Conservation (phyloP, 768 basidiomycete species). For the Clitopilus hobsonii region DNA sequence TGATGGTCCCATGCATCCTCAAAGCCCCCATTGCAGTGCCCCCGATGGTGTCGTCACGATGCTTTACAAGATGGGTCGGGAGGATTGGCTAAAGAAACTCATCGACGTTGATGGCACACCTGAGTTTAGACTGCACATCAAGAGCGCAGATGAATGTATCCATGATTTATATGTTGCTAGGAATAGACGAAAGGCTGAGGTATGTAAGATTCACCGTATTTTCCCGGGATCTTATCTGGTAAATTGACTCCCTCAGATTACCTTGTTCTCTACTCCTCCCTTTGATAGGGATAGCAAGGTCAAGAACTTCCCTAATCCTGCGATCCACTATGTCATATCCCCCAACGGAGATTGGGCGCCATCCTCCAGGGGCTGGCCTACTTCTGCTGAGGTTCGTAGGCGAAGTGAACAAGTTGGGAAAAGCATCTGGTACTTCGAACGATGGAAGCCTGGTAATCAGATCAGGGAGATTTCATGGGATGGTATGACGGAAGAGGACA, state of each 20-base stretch:
- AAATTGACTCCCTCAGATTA: not conserved
- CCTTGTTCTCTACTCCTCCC: not conserved
- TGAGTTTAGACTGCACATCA: constrained; percentile 10
- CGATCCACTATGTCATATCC: constrained; percentile 6
- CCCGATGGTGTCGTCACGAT: constrained; percentile 16
- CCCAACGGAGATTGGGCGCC: constrained; percentile 17
- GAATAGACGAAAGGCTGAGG: not conserved
- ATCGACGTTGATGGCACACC: constrained; percentile 15
- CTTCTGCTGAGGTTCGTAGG: constrained; percentile 17
- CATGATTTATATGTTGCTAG: constrained; percentile 1
- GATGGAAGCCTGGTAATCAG: constrained; percentile 5
- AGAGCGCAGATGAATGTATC: not conserved
- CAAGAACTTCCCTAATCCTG: constrained; percentile 1
- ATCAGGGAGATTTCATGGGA: constrained; percentile 15
- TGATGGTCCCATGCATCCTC: constrained; percentile 17
- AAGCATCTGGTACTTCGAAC: constrained; percentile 18
- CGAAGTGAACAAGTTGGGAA: constrained; percentile 17
- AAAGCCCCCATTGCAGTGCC: constrained; percentile 15
- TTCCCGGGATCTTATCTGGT: not conserved
- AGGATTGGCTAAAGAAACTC: constrained; percentile 16
- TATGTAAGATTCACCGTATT: not conserved
- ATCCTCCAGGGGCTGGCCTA: constrained; percentile 15
- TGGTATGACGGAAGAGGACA: constrained; percentile 16
- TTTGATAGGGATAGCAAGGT: no score
- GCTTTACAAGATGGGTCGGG: constrained; percentile 14